Base-by-base conservation (phyloP, 441 rosid genomes). In the Metrosideros polymorpha region DNA sequence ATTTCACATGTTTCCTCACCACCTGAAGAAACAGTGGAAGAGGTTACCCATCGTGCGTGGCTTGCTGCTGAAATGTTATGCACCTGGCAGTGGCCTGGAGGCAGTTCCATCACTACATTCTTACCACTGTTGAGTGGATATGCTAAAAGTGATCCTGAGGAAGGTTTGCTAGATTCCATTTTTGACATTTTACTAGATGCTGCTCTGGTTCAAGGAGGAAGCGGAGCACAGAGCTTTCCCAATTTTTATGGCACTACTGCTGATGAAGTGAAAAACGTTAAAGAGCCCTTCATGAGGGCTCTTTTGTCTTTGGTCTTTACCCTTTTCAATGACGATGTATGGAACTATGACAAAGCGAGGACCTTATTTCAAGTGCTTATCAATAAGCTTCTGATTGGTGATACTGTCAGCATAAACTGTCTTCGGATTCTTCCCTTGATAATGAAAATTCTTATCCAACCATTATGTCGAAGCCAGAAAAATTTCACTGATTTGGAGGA, bases 71-170 rank as follows among this genome's bases (percentile, higher is more conserved):
- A 95, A 91, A 90, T 98, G 71, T 90, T 98, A 84, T 96, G 98
- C 93, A 93, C 95, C 43, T 98, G 99, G 99, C 92, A 94, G 90
- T 95, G 99, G 99, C 93, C 95, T 66, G 99, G 98, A 66, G 98
- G 99, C 87, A 90, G 90, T 91, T 96, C 94, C 86, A 77, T 90
- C 63, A 86, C 91, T 89, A 93, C 97, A 85, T 98, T 98, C 90
- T 89, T 98, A 86, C 99, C 99, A 86, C 86, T 85, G 25, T 87
- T 98, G 87, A 89, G 90, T 90, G 88, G 91, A 52, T 93, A 89
- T 93, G 90, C 93, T 91, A 93, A 90, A 93, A 89, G 88, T 84
- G 90, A 88, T 86, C 87, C 87, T 55, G 85, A 52, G 85, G 93
- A 92, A 87, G 89, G 87, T 89, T 87, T 93, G 35, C 89, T 98